Conservation (phyloP, 768 basidiomycete genomes). For the Suillus subluteus region DNA sequence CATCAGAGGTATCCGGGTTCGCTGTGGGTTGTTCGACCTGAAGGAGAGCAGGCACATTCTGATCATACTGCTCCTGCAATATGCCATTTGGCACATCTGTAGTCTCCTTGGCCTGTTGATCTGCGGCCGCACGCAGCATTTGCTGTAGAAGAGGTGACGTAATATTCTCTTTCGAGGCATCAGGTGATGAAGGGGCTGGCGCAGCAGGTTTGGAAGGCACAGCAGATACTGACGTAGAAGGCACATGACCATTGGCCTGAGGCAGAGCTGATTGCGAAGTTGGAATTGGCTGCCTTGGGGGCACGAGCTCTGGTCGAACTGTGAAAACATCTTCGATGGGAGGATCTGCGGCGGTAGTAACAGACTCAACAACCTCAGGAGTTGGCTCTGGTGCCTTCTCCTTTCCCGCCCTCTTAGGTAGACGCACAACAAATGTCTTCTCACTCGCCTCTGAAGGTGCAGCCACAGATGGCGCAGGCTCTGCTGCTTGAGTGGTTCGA, state of each 20-base stretch:
- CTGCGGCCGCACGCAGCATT: constrained; percentile 10
- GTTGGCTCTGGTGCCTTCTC: constrained; percentile 34
- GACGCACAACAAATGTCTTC: constrained; percentile 53
- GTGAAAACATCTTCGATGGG: constrained; percentile 60
- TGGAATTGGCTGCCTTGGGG: constrained; percentile 28
- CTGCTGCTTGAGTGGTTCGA: constrained; percentile 12
- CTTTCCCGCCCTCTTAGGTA: constrained; percentile 49
- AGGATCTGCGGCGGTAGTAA: constrained; percentile 38
- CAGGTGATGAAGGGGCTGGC: constrained; percentile 18
- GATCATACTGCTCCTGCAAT: constrained; percentile 34
- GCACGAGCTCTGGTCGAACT: constrained; percentile 53
- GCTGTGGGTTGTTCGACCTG: constrained; percentile 30
- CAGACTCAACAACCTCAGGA: constrained; percentile 22
- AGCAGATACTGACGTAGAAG: not conserved
- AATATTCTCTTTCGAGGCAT: constrained; percentile 13
- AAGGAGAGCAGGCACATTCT: constrained; percentile 27
- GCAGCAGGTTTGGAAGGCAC: constrained; percentile 11
- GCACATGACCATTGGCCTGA: constrained; percentile 18
- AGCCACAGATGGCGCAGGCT: constrained; percentile 21
- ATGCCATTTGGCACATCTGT: constrained; percentile 19
- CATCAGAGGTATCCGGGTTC: constrained; percentile 29
- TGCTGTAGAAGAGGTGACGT: constrained; percentile 16
- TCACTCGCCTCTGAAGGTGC: constrained; percentile 46
- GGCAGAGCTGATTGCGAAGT: constrained; percentile 29
- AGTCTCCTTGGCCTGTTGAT: constrained; percentile 18